phyloP scores from a whole-genome alignment of 257 asterid species.

The Verbena officinalis region DNA sequence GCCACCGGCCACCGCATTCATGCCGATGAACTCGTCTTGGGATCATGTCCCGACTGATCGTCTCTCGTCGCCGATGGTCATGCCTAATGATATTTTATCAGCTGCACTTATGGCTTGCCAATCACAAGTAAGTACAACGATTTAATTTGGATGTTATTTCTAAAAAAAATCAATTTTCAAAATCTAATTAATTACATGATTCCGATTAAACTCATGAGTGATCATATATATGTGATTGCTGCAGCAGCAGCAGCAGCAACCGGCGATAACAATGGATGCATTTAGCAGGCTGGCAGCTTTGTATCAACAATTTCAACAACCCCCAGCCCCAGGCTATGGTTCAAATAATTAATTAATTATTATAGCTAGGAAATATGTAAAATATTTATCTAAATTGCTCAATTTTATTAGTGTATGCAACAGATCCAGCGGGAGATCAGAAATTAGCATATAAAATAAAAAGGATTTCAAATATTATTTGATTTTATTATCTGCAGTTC shows the following conservation, averaged over 20 bases:
- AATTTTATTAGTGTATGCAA: background rate
- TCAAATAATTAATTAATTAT: conserved; percentile 40
- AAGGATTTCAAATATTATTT: background rate
- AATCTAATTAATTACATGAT: background rate
- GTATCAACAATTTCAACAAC: conserved; percentile 66
- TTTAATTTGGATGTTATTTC: background rate
- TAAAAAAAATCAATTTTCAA: background rate
- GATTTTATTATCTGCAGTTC: background rate
- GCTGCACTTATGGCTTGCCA: conserved; percentile 61
- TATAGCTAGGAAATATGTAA: background rate
- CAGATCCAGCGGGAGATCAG: background rate
- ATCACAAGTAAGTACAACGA: conserved; percentile 50
- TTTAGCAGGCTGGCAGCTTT: conserved; percentile 64
- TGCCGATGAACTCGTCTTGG: conserved; percentile 66
- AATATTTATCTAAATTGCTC: background rate
- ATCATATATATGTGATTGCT: background rate
- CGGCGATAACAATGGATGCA: conserved; percentile 64
- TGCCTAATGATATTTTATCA: conserved; percentile 49
- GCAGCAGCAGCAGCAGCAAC: conserved; percentile 47
- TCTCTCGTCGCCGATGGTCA: conserved; percentile 26
- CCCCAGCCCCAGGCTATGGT: conserved; percentile 25
- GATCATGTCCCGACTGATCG: conserved; percentile 48
- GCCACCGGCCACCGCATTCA: conserved; percentile 30
- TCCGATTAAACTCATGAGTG: too few relatives aligned
- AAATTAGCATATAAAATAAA: too few relatives aligned